Evolutionary conservation across 805 yeast species (phyloP).

Genomic region (Yarrowia porcina): DNA sequence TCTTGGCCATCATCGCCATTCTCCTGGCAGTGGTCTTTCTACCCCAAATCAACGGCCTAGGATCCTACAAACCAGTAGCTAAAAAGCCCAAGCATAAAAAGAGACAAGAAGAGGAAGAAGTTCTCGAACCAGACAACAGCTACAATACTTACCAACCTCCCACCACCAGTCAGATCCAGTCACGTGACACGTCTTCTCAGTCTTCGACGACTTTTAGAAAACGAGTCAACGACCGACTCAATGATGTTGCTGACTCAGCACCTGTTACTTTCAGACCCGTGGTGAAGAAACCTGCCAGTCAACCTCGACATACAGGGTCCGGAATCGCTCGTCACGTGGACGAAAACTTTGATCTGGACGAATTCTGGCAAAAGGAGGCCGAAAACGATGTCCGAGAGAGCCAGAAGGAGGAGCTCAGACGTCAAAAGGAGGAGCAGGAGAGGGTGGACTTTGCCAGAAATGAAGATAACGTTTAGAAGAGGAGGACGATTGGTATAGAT

Average conservation of each 20-base stretch:
- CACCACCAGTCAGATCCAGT: conserved; percentile 16
- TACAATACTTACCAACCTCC: conserved; percentile 11
- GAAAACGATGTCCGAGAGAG: background rate
- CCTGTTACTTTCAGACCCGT: conserved; percentile 10
- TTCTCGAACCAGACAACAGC: background rate
- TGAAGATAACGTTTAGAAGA: background rate
- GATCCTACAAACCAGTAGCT: conserved; percentile 25
- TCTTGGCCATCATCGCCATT: background rate
- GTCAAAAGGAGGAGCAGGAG: conserved; percentile 7
- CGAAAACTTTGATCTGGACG: conserved; percentile 16
- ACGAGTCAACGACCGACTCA: conserved; percentile 13
- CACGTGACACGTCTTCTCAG: background rate
- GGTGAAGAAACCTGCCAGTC: background rate
- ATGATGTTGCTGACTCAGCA: background rate
- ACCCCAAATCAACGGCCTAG: conserved; percentile 27
- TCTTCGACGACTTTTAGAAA: background rate
- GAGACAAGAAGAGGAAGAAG: background rate
- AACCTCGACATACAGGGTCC: background rate
- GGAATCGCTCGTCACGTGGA: conserved; percentile 20
- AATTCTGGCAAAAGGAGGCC: conserved; percentile 21
- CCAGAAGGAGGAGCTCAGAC: conserved; percentile 5
- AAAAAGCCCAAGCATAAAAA: background rate
- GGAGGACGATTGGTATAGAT: too few species aligned
- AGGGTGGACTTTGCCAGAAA: background rate
- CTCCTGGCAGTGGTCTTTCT: conserved; percentile 23